Evolutionary conservation across 2,329 filamentous ascomycete genomes (phyloP).

Genomic region (Pseudofabraea citricarpa): DNA sequence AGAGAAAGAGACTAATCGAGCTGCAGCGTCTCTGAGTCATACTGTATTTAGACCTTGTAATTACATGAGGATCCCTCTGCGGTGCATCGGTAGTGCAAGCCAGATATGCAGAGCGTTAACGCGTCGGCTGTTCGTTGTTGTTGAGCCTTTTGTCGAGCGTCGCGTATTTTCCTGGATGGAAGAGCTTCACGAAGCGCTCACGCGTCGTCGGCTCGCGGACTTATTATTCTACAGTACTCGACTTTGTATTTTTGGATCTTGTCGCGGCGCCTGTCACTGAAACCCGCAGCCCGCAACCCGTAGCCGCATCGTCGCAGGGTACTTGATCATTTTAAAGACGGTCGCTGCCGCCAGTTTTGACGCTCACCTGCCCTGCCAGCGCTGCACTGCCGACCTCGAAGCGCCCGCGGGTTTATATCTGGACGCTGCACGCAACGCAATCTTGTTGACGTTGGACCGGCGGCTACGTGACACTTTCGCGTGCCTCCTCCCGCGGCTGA

Average conservation of each 20-base stretch:
- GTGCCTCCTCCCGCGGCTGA: neutral
- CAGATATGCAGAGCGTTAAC: conserved; percentile 10
- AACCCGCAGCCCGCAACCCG: conserved; percentile 18
- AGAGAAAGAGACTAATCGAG: conserved; percentile 11
- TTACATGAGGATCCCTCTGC: conserved; percentile 4
- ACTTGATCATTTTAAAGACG: neutral
- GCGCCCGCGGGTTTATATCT: neutral
- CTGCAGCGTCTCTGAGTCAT: conserved; percentile 28
- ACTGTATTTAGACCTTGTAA: conserved; percentile 19
- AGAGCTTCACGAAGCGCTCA: conserved; percentile 7
- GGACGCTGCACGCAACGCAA: neutral
- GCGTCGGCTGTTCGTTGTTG: conserved; percentile 3
- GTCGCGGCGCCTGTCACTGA: conserved; percentile 9
- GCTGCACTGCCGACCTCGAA: neutral
- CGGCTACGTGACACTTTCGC: neutral
- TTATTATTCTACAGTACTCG: too few species aligned
- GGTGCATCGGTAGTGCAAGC: conserved; percentile 7
- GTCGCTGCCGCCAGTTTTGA: neutral
- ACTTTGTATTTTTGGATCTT: neutral
- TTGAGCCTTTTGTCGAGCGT: neutral
- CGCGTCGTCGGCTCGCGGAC: conserved; percentile 10
- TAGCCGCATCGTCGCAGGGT: conserved; percentile 9
- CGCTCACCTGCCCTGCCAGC: too few species aligned
- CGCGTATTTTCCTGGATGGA: conserved; percentile 3
- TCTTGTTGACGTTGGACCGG: neutral